Evolutionary conservation across 1,284 basidiomycete species (phyloP).

Genomic region (Schizophyllum amplum): DNA sequence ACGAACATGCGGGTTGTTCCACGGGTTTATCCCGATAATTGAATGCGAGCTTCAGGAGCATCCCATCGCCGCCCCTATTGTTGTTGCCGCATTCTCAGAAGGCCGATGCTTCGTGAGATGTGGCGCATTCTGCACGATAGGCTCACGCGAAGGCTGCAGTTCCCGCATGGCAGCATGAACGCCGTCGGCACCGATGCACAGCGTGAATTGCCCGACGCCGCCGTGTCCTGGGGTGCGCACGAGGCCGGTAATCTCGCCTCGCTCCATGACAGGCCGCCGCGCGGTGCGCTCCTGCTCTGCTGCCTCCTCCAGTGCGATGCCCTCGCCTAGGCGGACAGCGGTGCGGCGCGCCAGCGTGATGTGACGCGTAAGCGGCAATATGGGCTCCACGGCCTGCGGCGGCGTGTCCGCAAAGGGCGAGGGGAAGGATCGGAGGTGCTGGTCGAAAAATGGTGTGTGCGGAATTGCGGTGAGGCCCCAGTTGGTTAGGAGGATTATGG

Average conservation of each 20-base stretch:
- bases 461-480: slow-evolving; percentile 45
- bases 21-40: too few species aligned
- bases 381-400: not conserved
- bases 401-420: slow-evolving; percentile 11
- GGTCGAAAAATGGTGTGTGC: slow-evolving; percentile 33
- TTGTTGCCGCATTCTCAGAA: not conserved
- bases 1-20: too few species aligned
- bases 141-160: not conserved
- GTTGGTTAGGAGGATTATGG: slow-evolving; percentile 52
- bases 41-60: too few species aligned
- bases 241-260: slow-evolving; percentile 21
- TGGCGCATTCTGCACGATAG: not conserved
- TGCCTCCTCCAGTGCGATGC: not conserved
- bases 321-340: not conserved
- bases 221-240: slow-evolving; percentile 23
- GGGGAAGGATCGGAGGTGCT: slow-evolving; percentile 45
- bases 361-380: slow-evolving; percentile 32
- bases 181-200: slow-evolving; percentile 14
- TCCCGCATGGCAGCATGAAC: not conserved
- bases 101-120: not conserved
- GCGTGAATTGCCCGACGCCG: slow-evolving; percentile 15
- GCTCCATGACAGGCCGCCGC: slow-evolving; percentile 10
- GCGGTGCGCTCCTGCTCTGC: not conserved
- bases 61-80: too few species aligned
- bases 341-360: slow-evolving; percentile 28